Base-by-base conservation (phyloP, 2,329 filamentous ascomycete species). In the Acrocalymma vagum region DNA sequence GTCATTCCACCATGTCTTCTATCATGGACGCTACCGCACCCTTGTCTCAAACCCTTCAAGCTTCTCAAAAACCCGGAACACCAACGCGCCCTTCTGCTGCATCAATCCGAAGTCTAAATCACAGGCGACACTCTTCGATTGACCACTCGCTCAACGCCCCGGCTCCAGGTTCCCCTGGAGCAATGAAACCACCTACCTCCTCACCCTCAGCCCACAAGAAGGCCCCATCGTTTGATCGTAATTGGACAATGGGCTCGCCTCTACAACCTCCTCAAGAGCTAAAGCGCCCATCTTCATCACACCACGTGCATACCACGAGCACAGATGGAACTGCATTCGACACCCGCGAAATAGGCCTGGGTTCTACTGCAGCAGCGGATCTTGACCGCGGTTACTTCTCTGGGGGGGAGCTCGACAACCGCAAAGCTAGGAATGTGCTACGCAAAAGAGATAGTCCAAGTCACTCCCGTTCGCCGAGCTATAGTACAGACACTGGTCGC, bases 341-440 rank as follows among this genome's bases (percentile, higher is more conserved):
- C 21, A 39, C 35, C 5, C 51, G 54, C 28, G 66, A 68, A 32
- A 51, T 44, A 23, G 65, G 57, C 25, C 45, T 69, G 49, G 65
- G 55, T 31, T 48, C 62, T 22, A 47, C 62, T 21, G 65, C 61
- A 16, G 62, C 71, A 29, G 70, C 72, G 40, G 88, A 95, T 46
- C 69, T 90, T 11, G 94, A 97, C 60, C 83, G 90, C 23, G 93
- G 92, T 16, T 97, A 97, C 69, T 96, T 96, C 63, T 96, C 93
- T 6, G 90, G 92, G 3, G 88, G 87, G 11, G 93, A 97, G 60
- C 77, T 85, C 9, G 91, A 96, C 50, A 82, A 82, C 28, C 83
- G 87, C 42, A 84, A 82, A 57, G 71, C 66, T 34, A 82, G 88
- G 29, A 95, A 90, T 63, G 78, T 94, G 30, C 75, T 96, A 51